Conservation (phyloP, 805 yeast genomes). For the Metschnikowia gelsemii region DNA sequence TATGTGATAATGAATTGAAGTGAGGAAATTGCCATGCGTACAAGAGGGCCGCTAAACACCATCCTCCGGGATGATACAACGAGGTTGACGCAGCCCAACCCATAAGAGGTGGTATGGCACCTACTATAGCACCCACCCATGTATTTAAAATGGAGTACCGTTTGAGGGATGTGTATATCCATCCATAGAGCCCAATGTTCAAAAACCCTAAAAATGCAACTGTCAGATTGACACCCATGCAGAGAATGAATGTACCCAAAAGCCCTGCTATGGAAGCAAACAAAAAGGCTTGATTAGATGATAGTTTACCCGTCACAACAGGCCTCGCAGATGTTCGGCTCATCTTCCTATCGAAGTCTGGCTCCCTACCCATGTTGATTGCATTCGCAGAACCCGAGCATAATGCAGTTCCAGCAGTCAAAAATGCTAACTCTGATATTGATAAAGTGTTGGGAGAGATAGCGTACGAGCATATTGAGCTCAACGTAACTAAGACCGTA, state of each 20-base stretch:
- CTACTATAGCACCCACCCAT: constrained; percentile 99
- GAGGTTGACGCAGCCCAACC: constrained; percentile 94
- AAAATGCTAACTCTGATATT: constrained; percentile 61
- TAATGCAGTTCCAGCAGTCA: constrained; percentile 82
- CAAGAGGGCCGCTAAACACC: constrained; percentile 86
- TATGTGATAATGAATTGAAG: constrained; percentile 88
- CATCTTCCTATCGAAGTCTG: constrained; percentile 84
- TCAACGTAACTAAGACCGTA: constrained; percentile 81
- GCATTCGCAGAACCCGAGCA: constrained; percentile 96
- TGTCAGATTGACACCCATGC: constrained; percentile 78
- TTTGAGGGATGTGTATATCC: constrained; percentile 89
- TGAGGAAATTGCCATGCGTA: constrained; percentile 99
- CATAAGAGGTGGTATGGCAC: constrained; percentile 98
- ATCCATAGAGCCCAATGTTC: constrained; percentile 81
- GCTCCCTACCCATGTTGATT: constrained; percentile 95
- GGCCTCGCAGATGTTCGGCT: constrained; percentile 86
- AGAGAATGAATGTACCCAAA: constrained; percentile 66
- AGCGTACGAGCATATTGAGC: constrained; percentile 93
- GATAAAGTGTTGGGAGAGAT: constrained; percentile 83
- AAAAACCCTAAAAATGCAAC: constrained; percentile 79
- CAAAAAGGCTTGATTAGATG: constrained; percentile 71
- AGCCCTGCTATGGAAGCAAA: constrained; percentile 79
- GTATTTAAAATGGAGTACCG: constrained; percentile 84
- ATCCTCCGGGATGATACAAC: constrained; percentile 82
- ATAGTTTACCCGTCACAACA: constrained; percentile 77